Base-by-base conservation (phyloP, 2,329 filamentous ascomycete genomes). In the Aquanectria penicillioides region DNA sequence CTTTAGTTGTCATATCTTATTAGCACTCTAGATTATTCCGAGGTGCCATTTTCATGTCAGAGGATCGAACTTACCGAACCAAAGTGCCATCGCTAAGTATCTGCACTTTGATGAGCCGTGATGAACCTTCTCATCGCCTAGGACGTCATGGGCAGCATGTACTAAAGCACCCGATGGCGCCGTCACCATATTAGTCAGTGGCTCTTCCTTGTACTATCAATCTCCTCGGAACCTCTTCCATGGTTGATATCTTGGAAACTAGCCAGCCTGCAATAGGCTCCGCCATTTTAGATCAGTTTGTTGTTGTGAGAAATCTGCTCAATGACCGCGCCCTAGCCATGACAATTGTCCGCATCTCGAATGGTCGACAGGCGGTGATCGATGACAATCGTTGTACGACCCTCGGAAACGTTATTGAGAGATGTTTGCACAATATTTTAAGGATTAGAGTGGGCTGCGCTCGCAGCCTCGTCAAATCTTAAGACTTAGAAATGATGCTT, bases 401-500 rank as follows among this genome's bases (percentile, higher is more conserved):
- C 82, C 38, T 80, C 77, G 2, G 85, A 84, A 7, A 76, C 75
- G 6, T 82, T 80, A 60, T 84, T 82, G 17, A 88, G 77, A 0
- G 85, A 85, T 47, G 78, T 72, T 61, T 88, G 85, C 0, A 88
- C 86, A 18, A 83, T 78, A 23, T 78, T 76, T 49, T 82, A 79
- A 3, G 80, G 76, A 11, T 76, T 76, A 3, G 78, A 76, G 36
- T 81, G 78, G 9, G 81, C 70, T 1, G 88, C 86, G 43, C 84
- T 88, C 0, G 89, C 91, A 2, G 89, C 89, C 71, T 92, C 89
- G 62, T 92, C 89, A 2, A 91, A 77, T 25, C 91, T 83, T 0
- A 91, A 76, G 37, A 91, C 85, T 3, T 78, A 18, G 86, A 86
- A 37, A 91, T 80, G 62, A 91, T 89, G 58, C 84, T 87, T 17